Conservation (phyloP, 78 protist species). For the Dictyostelium discoideum region dicty_2.7 NC_007089.4:2023501-2024000, state of each 20-base stretch:
- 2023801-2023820: too few relatives aligned
- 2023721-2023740: neutral
- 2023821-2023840: too few relatives aligned
- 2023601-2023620: neutral
- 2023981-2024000: too few relatives aligned
- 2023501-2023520: constrained; percentile 3
- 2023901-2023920: too few relatives aligned
- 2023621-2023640: neutral
- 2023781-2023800: neutral
- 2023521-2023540: neutral
- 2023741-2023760: neutral
- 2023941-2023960: too few relatives aligned
- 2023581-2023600: constrained; percentile 37
- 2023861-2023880: too few relatives aligned
- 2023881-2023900: too few relatives aligned
- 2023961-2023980: too few relatives aligned
- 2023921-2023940: too few relatives aligned
- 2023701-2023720: neutral
- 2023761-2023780: too few relatives aligned
- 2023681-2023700: neutral
- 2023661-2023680: neutral
- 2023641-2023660: neutral
- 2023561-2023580: neutral
- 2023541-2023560: neutral
- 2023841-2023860: too few relatives aligned